Conservation (phyloP, 768 basidiomycete species). For the Filobasidium floriforme region DNA sequence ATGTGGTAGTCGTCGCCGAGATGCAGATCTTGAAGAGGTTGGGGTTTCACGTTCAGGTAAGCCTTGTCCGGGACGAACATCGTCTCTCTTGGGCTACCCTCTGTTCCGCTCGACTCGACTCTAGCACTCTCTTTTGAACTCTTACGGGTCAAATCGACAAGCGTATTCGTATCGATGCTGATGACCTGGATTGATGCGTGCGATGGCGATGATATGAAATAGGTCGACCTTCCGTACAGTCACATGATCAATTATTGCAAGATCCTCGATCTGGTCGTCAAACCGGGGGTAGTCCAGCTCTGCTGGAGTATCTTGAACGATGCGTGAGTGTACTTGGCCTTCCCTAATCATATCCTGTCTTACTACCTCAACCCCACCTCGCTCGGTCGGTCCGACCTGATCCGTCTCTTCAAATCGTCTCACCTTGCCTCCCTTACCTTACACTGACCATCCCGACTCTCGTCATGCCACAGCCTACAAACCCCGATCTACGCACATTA, state of each 20-base stretch:
- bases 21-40: conserved; percentile 96
- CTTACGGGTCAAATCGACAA: no score
- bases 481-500: conserved; percentile 87
- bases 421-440: not conserved
- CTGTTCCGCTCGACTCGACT: no score
- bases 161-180: no score
- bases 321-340: conserved; percentile 66
- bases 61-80: no score
- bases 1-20: conserved; percentile 84
- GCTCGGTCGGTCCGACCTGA: no score
- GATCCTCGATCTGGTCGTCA: conserved; percentile 72
- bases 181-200: no score
- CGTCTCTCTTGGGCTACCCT: no score
- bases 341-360: no score
- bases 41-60: conserved; percentile 73
- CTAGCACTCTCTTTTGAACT: no score
- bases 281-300: conserved; percentile 58
- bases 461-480: conserved; percentile 58
- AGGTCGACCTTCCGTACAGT: conserved; percentile 85
- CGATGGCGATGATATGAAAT: not conserved
- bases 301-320: conserved; percentile 97
- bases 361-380: not conserved
- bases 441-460: not conserved
- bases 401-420: no score
- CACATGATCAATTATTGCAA: conserved; percentile 89